These are phyloP conservation scores for Cercospora sesami DNA, from an alignment of 2,329 filamentous ascomycete genomes.

Conservation along the genomic window DNA sequence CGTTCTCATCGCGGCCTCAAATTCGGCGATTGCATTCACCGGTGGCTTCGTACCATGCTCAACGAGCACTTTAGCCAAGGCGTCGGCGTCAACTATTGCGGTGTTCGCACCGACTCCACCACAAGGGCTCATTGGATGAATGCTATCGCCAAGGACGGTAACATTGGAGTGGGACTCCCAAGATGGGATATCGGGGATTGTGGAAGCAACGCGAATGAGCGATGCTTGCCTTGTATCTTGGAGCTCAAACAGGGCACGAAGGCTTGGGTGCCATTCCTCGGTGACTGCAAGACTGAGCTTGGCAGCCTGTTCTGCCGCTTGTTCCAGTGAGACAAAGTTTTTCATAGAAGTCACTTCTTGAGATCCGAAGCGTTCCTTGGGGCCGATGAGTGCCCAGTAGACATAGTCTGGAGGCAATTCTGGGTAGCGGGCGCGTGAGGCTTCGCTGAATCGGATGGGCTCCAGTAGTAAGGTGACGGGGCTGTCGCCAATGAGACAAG, in stretches of 20 bases:
- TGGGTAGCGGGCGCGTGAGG: constrained; percentile 17
- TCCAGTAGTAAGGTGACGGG: constrained; percentile 28
- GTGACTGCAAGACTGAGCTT: constrained; percentile 23
- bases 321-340: constrained; percentile 8
- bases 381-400: constrained; percentile 31
- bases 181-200: constrained; percentile 36
- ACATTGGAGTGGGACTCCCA: constrained; percentile 40
- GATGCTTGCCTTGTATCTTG: constrained; percentile 35
- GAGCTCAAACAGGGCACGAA: constrained; percentile 26
- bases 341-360: constrained; percentile 5
- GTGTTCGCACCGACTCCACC: constrained; percentile 51
- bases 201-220: constrained; percentile 39
- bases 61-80: constrained; percentile 43
- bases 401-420: constrained; percentile 27
- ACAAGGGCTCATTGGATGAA: constrained; percentile 50
- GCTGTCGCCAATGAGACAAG: constrained; percentile 27
- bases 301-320: constrained; percentile 18
- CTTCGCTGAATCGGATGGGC: constrained; percentile 26
- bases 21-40: constrained; percentile 37
- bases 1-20: constrained; percentile 42
- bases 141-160: constrained; percentile 49
- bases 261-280: constrained; percentile 27
- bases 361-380: constrained; percentile 25
- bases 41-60: constrained; percentile 34
- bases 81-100: constrained; percentile 45